These are phyloP conservation scores for Candida rishiriensis DNA, from an alignment of 805 yeast genomes.

Conservation along the genomic window DNA sequence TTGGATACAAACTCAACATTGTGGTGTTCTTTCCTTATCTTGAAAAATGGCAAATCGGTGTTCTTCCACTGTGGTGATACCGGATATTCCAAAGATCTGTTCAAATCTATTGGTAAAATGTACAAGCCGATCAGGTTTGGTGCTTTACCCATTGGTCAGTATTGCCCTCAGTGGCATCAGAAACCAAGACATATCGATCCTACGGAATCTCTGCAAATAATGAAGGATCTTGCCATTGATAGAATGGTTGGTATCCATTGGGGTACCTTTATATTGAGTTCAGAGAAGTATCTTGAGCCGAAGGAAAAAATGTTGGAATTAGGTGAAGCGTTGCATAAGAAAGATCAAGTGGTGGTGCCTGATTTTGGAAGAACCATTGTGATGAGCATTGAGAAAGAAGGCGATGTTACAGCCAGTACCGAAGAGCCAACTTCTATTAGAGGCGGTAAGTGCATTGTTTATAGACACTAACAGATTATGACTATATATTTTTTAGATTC, in stretches of 20 bases:
- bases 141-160: constrained; percentile 90
- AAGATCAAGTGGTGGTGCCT: constrained; percentile 52
- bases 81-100: constrained; percentile 77
- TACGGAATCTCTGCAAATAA: constrained; percentile 64
- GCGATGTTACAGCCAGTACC: constrained; percentile 1
- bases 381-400: constrained; percentile 35
- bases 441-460: constrained; percentile 13
- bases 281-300: constrained; percentile 86
- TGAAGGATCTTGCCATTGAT: constrained; percentile 54
- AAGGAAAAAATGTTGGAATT: constrained; percentile 50
- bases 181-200: constrained; percentile 86
- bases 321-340: constrained; percentile 38
- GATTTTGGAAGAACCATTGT: constrained; percentile 70
- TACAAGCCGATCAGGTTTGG: constrained; percentile 67
- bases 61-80: constrained; percentile 95
- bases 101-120: constrained; percentile 55
- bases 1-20: constrained; percentile 74
- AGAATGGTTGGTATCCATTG: constrained; percentile 87
- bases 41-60: constrained; percentile 62
- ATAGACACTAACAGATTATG: constrained; percentile 9
- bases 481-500: too few relatives aligned
- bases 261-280: constrained; percentile 91
- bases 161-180: constrained; percentile 93
- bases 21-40: constrained; percentile 84
- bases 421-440: constrained; percentile 12